Evolutionary conservation across 148 eudicot species (phyloP), one percentile per base, ranked within the genome.

Genomic region (Heliosperma pusillum): DNA sequence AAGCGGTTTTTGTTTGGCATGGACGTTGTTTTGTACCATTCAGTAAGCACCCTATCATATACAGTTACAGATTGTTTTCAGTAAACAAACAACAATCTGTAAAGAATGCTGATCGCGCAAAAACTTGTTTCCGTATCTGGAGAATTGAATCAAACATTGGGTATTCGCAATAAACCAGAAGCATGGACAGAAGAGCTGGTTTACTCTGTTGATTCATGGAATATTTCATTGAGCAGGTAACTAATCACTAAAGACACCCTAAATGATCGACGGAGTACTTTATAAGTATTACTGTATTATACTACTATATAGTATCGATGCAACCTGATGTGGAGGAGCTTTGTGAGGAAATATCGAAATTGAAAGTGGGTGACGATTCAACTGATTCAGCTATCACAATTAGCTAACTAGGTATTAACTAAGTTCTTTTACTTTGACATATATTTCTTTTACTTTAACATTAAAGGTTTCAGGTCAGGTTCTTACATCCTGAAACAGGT

Each of bases 201-300:
- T 87, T 94, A 90, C 85, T 94, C 97, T 42, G 86, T 89, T 27
- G 98, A 94, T 76, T 74, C 92, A 22, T 94, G 98, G 98, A 90
- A 58, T 82, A 82, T 70, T 94, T 94, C 58, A 76, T 94, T 47
- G 89, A 94, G 85, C 87, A 94, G 55, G 55, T 50, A 50, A 50
- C 5, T 50, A 97, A 97, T 92, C 87, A 40, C 42, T 36, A 30
- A 4, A 20, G n/a, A 15, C 68, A 59, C 33, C 19, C 74, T 66
- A 6, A 67, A 67, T 40, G 25, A 67, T 10, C n/a, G n/a, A n/a
- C n/a, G n/a, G n/a, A n/a, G 53, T 12, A 67, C 71, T 69, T 67
- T 22, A 26, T 68, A 12, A 21, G 1, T 69, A 69, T 22, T 71
- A n/a, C n/a, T n/a, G n/a, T n/a, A n/a, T n/a, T n/a, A n/a, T n/a